Evolutionary conservation across 192 early-diverging fungal species (phyloP), one percentile per base, ranked within the genome.

Genomic region (Oehlia diaphana): DNA sequence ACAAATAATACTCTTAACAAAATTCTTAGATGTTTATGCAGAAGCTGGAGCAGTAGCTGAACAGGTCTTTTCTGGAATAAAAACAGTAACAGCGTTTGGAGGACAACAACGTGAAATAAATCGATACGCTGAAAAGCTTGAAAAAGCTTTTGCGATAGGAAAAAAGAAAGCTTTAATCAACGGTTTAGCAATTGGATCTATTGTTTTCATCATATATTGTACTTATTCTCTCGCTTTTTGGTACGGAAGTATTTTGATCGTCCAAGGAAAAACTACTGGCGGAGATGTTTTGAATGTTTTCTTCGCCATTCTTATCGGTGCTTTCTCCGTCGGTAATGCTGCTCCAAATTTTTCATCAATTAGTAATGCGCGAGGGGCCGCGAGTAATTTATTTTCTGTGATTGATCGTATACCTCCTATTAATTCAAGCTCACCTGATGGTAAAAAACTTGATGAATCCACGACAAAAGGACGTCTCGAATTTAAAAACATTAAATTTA

Each of bases 81-180:
- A 94, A 64, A 99, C 96, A 3, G 95, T 99, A n/a, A 89, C 89
- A 63, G 89, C 96, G 12, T 98, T 98, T 85, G 91, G 91, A 63
- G 92, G 90, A 5, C 89, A 97, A 85, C 82, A 90, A 31, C 91
- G 92, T 63, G 94, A 94, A 78, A 58, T 84, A 35, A 78, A 78
- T 37, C 82, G 92, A 14, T 99, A 96, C 81, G 81, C 83, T 35
- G 74, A 80, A 26, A 83, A 88, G 84, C 84, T 97, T 9, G 84
- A 87, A 14, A 79, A 83, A 10, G 97, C 95, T 16, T 90, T 89
- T 73, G 76, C 79, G 9, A 72, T 82, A n/a, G 96, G 93, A 28
- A 86, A 92, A 79, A 88, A 83, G 63, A 93, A 92, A 71, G 90
- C 90, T 28, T 63, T 79, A 23, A 80, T 89, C 14, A 79, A 86